phyloP scores from a whole-genome alignment of 768 basidiomycete genomes.

The Kwoniella shandongensis region DNA sequence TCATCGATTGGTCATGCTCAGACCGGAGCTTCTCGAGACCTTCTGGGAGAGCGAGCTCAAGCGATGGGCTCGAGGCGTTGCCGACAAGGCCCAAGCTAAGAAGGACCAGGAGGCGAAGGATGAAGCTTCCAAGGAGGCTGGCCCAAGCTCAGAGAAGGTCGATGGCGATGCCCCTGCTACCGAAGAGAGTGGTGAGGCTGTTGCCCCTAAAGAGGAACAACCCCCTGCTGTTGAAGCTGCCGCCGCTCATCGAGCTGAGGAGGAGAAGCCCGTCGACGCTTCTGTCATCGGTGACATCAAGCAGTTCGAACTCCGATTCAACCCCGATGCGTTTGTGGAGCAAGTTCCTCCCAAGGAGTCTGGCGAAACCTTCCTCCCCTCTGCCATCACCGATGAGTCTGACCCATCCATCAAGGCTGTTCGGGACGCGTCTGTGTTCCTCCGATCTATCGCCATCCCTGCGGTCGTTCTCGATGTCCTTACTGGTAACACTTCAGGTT shows the following conservation, averaged over 20 bases:
- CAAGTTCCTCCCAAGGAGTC: constrained; percentile 36
- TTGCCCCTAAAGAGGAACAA: constrained; percentile 15
- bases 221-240: constrained; percentile 32
- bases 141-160: constrained; percentile 25
- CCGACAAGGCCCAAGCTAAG: constrained; percentile 35
- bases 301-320: constrained; percentile 55
- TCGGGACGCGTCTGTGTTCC: constrained; percentile 55
- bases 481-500: constrained; percentile 40
- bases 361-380: constrained; percentile 29
- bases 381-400: constrained; percentile 50
- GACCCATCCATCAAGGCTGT: constrained; percentile 55
- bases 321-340: constrained; percentile 57
- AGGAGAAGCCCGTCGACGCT: constrained; percentile 51
- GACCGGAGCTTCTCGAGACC: constrained; percentile 55
- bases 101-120: constrained; percentile 24
- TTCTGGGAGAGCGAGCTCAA: constrained; percentile 56
- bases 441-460: constrained; percentile 53
- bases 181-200: constrained; percentile 24
- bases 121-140: constrained; percentile 32
- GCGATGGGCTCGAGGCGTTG: constrained; percentile 52
- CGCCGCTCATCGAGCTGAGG: constrained; percentile 34
- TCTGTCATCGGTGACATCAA: constrained; percentile 33
- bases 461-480: constrained; percentile 53
- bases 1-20: constrained; percentile 55
- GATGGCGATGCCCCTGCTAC: constrained; percentile 23